Conservation (phyloP, 345 rosid species). For the Ricinus communis region DNA sequence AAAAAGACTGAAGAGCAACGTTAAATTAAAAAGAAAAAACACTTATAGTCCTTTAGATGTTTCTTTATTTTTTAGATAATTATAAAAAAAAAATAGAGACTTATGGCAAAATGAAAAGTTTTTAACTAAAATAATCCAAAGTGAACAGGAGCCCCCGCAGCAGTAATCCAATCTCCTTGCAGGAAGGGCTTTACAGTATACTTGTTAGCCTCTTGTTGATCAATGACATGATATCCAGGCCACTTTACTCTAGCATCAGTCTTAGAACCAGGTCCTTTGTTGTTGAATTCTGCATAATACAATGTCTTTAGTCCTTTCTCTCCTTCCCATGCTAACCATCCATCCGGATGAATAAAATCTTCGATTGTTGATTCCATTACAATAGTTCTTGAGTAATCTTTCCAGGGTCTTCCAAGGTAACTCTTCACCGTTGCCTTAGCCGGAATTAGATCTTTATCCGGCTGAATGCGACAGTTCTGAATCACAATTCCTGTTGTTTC, state of each 20-base stretch:
- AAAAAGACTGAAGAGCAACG: too few species aligned
- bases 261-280: slow-evolving; percentile 54
- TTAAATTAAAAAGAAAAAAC: too few species aligned
- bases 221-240: slow-evolving; percentile 58
- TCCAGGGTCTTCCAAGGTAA: slow-evolving; percentile 85
- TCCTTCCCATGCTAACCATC: slow-evolving; percentile 66
- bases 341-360: slow-evolving; percentile 68
- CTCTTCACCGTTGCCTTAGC: slow-evolving; percentile 40
- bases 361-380: slow-evolving; percentile 71
- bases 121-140: slow-evolving; percentile 16
- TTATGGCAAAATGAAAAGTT: neutral
- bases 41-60: too few species aligned
- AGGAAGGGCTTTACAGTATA: slow-evolving; percentile 63
- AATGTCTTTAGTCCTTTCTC: slow-evolving; percentile 51
- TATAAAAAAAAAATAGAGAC: too few species aligned
- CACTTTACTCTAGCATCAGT: slow-evolving; percentile 62
- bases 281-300: slow-evolving; percentile 66
- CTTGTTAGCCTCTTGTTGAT: slow-evolving; percentile 47
- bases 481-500: slow-evolving; percentile 76
- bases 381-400: slow-evolving; percentile 59
- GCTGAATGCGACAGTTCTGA: slow-evolving; percentile 57
- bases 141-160: slow-evolving; percentile 7
- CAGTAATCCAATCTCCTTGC: slow-evolving; percentile 43
- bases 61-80: too few species aligned
- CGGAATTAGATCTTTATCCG: slow-evolving; percentile 46